phyloP scores from a whole-genome alignment of 1,284 basidiomycete species.

The Fomitopsis schrenkii region DNA sequence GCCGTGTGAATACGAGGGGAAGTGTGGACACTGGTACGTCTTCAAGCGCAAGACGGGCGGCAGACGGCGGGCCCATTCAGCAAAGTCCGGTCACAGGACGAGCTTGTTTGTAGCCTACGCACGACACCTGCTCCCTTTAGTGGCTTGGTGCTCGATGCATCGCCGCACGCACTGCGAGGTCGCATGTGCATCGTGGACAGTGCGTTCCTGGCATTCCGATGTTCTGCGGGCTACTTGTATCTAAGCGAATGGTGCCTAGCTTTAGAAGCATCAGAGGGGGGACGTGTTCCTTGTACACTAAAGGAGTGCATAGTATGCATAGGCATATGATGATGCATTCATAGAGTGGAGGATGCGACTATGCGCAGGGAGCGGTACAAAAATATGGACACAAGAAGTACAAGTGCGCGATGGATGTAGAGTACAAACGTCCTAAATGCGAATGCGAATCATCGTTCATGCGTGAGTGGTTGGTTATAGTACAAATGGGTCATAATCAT shows the following conservation, averaged over 20 bases:
- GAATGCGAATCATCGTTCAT: conserved; percentile 1
- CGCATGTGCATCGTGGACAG: not conserved
- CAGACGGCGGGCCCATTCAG: not conserved
- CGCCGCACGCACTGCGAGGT: not conserved
- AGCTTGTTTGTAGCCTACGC: not conserved
- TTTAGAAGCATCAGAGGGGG: not conserved
- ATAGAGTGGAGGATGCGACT: not conserved
- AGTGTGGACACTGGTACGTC: not conserved
- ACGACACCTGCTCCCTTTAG: not conserved
- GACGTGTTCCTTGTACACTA: not conserved
- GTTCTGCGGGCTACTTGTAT: not conserved
- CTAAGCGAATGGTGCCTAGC: not conserved
- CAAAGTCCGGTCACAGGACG: not conserved
- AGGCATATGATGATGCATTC: not conserved
- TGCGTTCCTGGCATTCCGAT: too few species aligned
- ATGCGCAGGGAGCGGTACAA: conserved; percentile 2
- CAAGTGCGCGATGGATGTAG: conserved; percentile 15
- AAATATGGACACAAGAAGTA: conserved; percentile 13
- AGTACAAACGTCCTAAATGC: conserved; percentile 19
- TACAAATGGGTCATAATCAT: conserved; percentile 20
- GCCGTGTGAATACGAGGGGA: not conserved
- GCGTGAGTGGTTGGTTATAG: conserved; percentile 8
- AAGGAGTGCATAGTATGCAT: not conserved
- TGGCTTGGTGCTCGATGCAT: not conserved
- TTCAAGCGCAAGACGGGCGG: not conserved